phyloP scores from a whole-genome alignment of 495 filamentous ascomycete species.

The Daldinia childiae region DNA sequence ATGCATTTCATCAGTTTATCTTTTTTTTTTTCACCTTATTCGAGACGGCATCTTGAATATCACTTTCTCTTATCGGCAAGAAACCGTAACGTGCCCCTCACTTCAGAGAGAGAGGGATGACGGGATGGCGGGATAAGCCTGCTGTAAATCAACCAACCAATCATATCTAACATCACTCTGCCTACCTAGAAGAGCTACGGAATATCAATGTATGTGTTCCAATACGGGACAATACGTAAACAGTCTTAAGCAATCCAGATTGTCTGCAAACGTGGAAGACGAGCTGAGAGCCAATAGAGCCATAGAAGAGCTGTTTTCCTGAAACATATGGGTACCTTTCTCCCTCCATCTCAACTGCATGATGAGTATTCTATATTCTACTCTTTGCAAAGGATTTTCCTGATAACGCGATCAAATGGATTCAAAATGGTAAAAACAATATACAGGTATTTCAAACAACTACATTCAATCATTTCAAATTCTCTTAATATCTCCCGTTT shows the following conservation, averaged over 20 bases:
- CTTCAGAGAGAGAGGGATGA: constrained; percentile 7
- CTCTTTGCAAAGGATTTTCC: constrained; percentile 20
- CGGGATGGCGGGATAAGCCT: constrained; percentile 19
- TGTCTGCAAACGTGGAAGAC: constrained; percentile 10
- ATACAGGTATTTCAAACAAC: constrained; percentile 2
- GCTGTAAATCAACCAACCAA: constrained; percentile 21
- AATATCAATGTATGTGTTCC: constrained; percentile 15
- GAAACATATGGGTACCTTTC: constrained; percentile 33
- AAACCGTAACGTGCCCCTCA: constrained; percentile 29
- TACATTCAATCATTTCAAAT: neutral
- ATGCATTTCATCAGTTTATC: neutral
- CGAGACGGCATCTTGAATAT: constrained; percentile 8
- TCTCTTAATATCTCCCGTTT: neutral
- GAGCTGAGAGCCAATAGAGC: constrained; percentile 28
- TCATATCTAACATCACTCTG: constrained; percentile 13
- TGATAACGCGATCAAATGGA: constrained; percentile 6
- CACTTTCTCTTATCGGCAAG: constrained; percentile 29
- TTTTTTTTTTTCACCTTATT: neutral
- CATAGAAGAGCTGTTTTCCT: constrained; percentile 8
- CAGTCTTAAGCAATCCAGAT: constrained; percentile 12
- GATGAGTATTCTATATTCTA: neutral
- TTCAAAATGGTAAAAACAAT: neutral
- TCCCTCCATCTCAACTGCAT: constrained; percentile 30
- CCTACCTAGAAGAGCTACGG: constrained; percentile 18
- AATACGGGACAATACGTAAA: constrained; percentile 14